phyloP scores from a whole-genome alignment of 176 grass and related monocot genomes.

The Paspalum vaginatum region DNA sequence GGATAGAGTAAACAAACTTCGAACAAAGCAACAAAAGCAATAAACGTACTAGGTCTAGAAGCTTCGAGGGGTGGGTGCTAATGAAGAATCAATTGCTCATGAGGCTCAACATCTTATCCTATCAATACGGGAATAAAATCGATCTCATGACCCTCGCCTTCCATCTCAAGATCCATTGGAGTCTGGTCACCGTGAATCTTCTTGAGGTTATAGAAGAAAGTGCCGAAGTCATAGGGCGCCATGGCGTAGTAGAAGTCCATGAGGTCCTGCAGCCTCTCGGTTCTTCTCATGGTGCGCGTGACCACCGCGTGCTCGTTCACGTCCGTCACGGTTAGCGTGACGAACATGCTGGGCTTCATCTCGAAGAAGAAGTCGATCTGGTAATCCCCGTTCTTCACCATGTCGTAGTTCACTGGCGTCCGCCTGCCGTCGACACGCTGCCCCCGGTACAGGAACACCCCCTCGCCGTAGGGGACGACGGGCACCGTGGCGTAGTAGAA shows the following conservation, averaged over 20 bases:
- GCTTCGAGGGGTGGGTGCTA: too few relatives aligned
- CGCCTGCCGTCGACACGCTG: background rate
- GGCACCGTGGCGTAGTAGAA: constrained; percentile 18
- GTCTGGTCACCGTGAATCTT: background rate
- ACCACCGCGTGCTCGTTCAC: accelerated
- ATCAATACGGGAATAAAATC: background rate
- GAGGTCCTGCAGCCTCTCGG: background rate
- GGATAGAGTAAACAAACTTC: too few relatives aligned
- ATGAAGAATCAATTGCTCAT: too few relatives aligned
- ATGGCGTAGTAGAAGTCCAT: background rate
- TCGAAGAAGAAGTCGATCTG: background rate
- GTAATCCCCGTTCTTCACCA: background rate
- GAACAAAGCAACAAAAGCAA: too few relatives aligned
- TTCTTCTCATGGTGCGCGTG: background rate
- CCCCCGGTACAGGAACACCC: background rate
- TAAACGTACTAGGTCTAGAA: too few relatives aligned
- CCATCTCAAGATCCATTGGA: background rate
- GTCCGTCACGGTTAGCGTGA: background rate
- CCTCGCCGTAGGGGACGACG: background rate
- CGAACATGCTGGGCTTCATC: background rate
- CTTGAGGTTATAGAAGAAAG: background rate
- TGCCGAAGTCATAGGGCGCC: too few relatives aligned
- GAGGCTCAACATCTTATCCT: too few relatives aligned
- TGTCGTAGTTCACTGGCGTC: background rate
- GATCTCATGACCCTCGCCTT: background rate